Percentiles rank a stretch among this genome's conserved stretches.
These are phyloP conservation scores for Xylogone sp. DNA, from an alignment of 2,329 filamentous ascomycete species.

Conservation along the genomic window DNA sequence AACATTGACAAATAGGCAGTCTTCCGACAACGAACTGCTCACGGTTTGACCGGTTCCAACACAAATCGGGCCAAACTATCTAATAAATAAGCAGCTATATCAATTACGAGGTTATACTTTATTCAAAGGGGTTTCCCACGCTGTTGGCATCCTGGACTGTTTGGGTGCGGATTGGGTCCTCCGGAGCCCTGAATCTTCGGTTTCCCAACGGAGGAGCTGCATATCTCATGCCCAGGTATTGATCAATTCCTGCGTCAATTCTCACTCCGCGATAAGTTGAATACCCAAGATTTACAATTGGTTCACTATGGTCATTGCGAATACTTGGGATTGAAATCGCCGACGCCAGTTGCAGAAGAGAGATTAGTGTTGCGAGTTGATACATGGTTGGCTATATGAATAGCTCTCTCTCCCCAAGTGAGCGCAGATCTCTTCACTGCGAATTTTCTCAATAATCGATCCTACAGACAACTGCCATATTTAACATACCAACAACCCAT, in stretches of 20 bases:
- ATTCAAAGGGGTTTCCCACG: slow-evolving; percentile 5
- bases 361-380: not conserved
- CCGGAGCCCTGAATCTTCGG: slow-evolving; percentile 64
- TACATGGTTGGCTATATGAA: not conserved
- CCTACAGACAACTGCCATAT: not conserved
- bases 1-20: slow-evolving; percentile 44
- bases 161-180: slow-evolving; percentile 17
- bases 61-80: slow-evolving; percentile 43
- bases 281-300: slow-evolving; percentile 61
- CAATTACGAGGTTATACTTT: not conserved
- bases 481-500: not conserved
- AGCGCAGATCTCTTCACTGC: not conserved
- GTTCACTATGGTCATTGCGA: not conserved
- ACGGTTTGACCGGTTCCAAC: slow-evolving; percentile 30
- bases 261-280: slow-evolving; percentile 57
- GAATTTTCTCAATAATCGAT: not conserved
- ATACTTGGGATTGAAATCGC: not conserved
- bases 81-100: not conserved
- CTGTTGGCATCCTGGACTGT: slow-evolving; percentile 15
- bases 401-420: not conserved
- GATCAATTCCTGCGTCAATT: slow-evolving; percentile 52
- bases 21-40: slow-evolving; percentile 19
- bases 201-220: slow-evolving; percentile 63
- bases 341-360: not conserved
- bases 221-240: slow-evolving; percentile 72